A percentile compares a stretch with the other conserved stretches of the same genome.
phyloP scores from a whole-genome alignment of 2,329 filamentous ascomycete genomes.

The Botrytis paeoniae region DNA sequence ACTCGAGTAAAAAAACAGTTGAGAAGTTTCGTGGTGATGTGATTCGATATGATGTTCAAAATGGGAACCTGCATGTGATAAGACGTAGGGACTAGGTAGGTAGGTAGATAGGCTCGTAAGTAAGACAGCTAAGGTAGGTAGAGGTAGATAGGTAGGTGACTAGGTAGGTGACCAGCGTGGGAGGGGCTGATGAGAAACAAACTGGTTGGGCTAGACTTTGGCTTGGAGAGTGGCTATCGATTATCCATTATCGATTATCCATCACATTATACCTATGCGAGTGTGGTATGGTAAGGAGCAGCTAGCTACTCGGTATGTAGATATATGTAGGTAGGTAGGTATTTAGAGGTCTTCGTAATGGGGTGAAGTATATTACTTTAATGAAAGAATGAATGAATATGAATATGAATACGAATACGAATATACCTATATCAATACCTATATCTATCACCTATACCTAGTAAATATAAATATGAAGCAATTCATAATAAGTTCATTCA shows the following conservation, averaged over 20 bases:
- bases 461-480: neutral
- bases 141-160: neutral
- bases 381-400: no score
- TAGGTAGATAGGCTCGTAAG: neutral
- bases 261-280: no score
- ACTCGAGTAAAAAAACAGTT: neutral
- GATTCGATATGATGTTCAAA: neutral
- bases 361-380: neutral
- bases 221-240: neutral
- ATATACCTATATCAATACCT: no score
- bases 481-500: neutral
- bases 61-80: slow-evolving; percentile 1
- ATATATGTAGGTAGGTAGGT: neutral
- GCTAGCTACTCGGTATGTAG: no score
- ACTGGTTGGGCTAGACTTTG: neutral
- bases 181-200: neutral
- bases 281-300: no score
- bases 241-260: no score
- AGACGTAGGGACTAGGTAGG: neutral
- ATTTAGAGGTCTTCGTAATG: neutral
- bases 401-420: no score
- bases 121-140: neutral
- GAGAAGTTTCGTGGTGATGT: neutral
- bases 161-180: neutral
- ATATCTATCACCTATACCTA: no score